These are phyloP conservation scores for Pseudogymnoascus sp. DNA, from an alignment of 2,329 filamentous ascomycete genomes.

Conservation along the genomic window DNA sequence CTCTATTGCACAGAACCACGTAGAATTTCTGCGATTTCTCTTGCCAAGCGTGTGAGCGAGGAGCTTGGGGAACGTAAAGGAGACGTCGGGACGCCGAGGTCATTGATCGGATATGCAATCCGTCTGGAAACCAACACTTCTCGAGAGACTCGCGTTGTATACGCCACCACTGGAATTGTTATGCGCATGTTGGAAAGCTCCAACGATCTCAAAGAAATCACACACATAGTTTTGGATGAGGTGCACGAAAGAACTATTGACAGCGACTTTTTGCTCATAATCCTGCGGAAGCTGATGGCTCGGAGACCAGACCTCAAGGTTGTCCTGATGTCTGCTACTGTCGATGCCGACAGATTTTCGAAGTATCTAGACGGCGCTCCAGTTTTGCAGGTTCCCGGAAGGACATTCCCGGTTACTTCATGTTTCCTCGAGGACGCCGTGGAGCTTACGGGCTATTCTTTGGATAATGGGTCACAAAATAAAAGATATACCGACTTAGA, in stretches of 20 bases:
- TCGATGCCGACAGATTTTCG: slow-evolving; percentile 87
- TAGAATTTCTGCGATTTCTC: slow-evolving; percentile 89
- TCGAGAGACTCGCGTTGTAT: slow-evolving; percentile 75
- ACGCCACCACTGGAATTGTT: slow-evolving; percentile 87
- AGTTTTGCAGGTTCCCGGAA: slow-evolving; percentile 80
- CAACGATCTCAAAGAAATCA: slow-evolving; percentile 78
- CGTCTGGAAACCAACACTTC: slow-evolving; percentile 81
- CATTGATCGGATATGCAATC: slow-evolving; percentile 90
- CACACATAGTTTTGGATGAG: slow-evolving; percentile 92
- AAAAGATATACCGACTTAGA: slow-evolving; percentile 52
- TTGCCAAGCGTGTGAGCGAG: slow-evolving; percentile 87
- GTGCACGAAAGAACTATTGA: slow-evolving; percentile 96
- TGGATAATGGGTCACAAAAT: slow-evolving; percentile 36
- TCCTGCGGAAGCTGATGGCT: slow-evolving; percentile 72
- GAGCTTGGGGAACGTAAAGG: slow-evolving; percentile 79
- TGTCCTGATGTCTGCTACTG: slow-evolving; percentile 93
- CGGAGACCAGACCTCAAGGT: slow-evolving; percentile 79
- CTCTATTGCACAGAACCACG: slow-evolving; percentile 94
- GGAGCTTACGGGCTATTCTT: slow-evolving; percentile 69
- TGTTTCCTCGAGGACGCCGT: slow-evolving; percentile 88
- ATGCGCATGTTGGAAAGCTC: slow-evolving; percentile 93
- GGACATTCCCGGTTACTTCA: slow-evolving; percentile 86
- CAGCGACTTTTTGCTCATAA: slow-evolving; percentile 89
- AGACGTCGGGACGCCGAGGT: slow-evolving; percentile 74
- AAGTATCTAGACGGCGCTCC: slow-evolving; percentile 79